phyloP scores from a whole-genome alignment of 306 rosid genomes.

The Crataegus laevigata region DNA sequence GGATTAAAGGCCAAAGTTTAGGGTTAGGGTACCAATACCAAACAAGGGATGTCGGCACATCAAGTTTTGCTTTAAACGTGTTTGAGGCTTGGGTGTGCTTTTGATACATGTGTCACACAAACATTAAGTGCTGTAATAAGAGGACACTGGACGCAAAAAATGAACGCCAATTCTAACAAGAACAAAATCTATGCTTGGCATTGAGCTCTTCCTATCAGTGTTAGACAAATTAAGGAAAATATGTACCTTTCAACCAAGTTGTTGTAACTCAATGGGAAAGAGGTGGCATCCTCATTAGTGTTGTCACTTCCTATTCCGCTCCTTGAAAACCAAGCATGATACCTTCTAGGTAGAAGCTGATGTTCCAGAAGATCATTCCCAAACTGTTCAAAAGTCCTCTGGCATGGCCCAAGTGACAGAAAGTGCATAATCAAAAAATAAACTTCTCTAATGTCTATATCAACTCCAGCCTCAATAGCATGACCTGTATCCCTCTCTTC shows the following conservation, averaged over 20 bases:
- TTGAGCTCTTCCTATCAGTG: not conserved
- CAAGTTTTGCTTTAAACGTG: not conserved
- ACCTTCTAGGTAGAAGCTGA: conserved; percentile 83
- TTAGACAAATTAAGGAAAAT: not conserved
- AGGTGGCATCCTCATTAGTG: conserved; percentile 45
- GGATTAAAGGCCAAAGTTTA: not conserved
- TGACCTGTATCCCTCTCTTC: conserved; percentile 20
- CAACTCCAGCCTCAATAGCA: conserved; percentile 40
- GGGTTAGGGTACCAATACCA: not conserved
- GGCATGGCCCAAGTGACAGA: conserved; percentile 75
- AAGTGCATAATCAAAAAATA: conserved; percentile 79
- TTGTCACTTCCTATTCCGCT: conserved; percentile 31
- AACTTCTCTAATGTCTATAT: conserved; percentile 63
- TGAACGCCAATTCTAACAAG: not conserved
- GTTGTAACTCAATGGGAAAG: conserved; percentile 63
- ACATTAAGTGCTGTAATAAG: not conserved
- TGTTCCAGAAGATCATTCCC: conserved; percentile 67
- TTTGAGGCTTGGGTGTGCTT: not conserved
- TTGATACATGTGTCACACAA: not conserved
- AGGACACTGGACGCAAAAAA: not conserved
- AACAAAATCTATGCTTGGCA: not conserved
- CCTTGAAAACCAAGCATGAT: conserved; percentile 87
- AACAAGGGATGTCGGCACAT: not conserved
- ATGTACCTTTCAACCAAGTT: conserved; percentile 59
- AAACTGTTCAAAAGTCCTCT: conserved; percentile 50